phyloP scores from a whole-genome alignment of 805 yeast species.

The Pichia scutulata region DNA sequence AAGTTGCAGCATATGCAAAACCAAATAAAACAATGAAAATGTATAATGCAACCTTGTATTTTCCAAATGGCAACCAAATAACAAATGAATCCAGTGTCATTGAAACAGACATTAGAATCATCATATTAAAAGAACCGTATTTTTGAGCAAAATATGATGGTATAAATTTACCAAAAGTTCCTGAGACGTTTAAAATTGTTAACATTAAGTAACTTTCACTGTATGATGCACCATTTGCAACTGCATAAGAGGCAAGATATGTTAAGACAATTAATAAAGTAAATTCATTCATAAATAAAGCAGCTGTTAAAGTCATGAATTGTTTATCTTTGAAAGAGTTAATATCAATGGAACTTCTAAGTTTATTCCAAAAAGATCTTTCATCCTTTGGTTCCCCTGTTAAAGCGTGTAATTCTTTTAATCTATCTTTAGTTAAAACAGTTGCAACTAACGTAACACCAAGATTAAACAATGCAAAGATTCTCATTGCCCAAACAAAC shows the following conservation, averaged over 20 bases:
- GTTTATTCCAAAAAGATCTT: conserved; percentile 11
- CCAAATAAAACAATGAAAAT: conserved; percentile 49
- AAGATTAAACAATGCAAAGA: conserved; percentile 39
- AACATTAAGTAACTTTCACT: conserved; percentile 38
- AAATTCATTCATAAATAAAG: conserved; percentile 40
- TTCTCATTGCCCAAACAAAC: conserved; percentile 50
- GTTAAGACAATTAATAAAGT: conserved; percentile 41
- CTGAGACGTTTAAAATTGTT: conserved; percentile 40
- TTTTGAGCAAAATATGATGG: conserved; percentile 29
- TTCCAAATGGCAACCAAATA: conserved; percentile 63
- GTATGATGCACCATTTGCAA: conserved; percentile 38
- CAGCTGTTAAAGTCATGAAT: conserved; percentile 31
- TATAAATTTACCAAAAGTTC: conserved; percentile 30
- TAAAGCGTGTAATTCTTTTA: conserved; percentile 20
- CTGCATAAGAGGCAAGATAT: conserved; percentile 46
- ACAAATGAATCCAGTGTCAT: conserved; percentile 39
- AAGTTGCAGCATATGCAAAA: conserved; percentile 49
- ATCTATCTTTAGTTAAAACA: conserved; percentile 35
- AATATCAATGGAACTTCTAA: conserved; percentile 31
- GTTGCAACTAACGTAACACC: conserved; percentile 31
- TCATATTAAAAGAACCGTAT: conserved; percentile 47
- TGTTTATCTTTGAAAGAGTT: conserved; percentile 34
- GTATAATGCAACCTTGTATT: conserved; percentile 34
- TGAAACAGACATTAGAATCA: conserved; percentile 39
- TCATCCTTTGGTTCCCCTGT: conserved; percentile 17